These are phyloP conservation scores for Tephrocybe sp. DNA, from an alignment of 768 basidiomycete species.

Conservation along the genomic window DNA sequence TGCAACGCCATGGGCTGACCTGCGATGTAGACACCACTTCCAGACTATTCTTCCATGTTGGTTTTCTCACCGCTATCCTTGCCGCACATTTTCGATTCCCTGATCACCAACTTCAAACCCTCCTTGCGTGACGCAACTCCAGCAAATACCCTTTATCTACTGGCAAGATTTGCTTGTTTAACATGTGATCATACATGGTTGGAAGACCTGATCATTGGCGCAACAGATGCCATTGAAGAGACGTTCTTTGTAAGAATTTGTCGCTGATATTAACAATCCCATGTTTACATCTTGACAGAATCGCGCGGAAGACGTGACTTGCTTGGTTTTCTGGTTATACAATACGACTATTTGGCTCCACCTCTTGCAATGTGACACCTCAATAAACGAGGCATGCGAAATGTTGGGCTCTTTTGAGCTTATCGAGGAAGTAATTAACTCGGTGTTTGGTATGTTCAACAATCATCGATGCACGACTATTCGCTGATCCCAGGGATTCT, in stretches of 20 bases:
- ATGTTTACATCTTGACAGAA: slow-evolving; percentile 44
- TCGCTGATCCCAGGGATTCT: slow-evolving; percentile 11
- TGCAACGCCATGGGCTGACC: slow-evolving; percentile 2
- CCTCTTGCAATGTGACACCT: slow-evolving; percentile 82
- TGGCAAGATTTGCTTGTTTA: slow-evolving; percentile 89
- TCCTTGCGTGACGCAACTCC: slow-evolving; percentile 77
- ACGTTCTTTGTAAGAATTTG: slow-evolving; percentile 77
- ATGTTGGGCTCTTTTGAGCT: slow-evolving; percentile 81
- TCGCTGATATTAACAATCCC: slow-evolving; percentile 5
- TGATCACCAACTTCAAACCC: slow-evolving; percentile 77
- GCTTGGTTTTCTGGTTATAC: slow-evolving; percentile 92
- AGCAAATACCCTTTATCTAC: slow-evolving; percentile 88
- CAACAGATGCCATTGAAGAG: slow-evolving; percentile 90
- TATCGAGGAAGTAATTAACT: slow-evolving; percentile 91
- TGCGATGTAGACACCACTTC: slow-evolving; percentile 54
- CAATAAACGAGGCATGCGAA: slow-evolving; percentile 78
- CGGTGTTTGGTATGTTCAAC: slow-evolving; percentile 75
- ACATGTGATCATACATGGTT: slow-evolving; percentile 91
- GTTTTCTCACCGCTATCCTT: slow-evolving; percentile 85
- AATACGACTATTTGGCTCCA: slow-evolving; percentile 91
- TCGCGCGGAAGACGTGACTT: slow-evolving; percentile 81
- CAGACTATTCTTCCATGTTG: slow-evolving; percentile 86
- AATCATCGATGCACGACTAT: not conserved
- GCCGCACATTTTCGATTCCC: slow-evolving; percentile 74
- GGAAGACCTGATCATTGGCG: slow-evolving; percentile 88